phyloP scores from a whole-genome alignment of 345 rosid genomes.

The Zanthoxylum bungeanum region DNA sequence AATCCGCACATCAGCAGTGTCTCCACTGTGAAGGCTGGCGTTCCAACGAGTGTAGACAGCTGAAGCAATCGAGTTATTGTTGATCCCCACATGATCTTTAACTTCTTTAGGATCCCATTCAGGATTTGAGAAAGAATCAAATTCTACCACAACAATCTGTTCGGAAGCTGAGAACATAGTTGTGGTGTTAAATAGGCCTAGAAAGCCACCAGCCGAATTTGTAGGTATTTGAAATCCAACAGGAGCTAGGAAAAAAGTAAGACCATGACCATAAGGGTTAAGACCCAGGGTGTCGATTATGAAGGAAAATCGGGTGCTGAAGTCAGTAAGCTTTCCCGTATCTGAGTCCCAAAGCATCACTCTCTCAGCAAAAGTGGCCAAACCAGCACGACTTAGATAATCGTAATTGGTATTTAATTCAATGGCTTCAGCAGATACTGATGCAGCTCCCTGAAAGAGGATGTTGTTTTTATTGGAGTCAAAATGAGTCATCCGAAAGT shows the following conservation, averaged over 20 bases:
- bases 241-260: conserved; percentile 35
- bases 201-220: conserved; percentile 26
- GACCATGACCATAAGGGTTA: conserved; percentile 15
- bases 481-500: conserved; percentile 14
- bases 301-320: conserved; percentile 26
- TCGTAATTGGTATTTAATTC: conserved; percentile 15
- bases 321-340: conserved; percentile 19
- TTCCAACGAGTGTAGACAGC: conserved; percentile 33
- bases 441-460: conserved; percentile 24
- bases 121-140: no score
- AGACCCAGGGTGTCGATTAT: conserved; percentile 4
- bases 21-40: conserved; percentile 32
- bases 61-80: conserved; percentile 29
- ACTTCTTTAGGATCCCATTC: no score
- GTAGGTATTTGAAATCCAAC: conserved; percentile 25
- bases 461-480: background rate
- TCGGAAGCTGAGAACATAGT: conserved; percentile 6
- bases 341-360: conserved; percentile 24
- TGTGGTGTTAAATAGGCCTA: conserved; percentile 25
- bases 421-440: conserved; percentile 9
- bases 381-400: conserved; percentile 23
- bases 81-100: no score
- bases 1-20: conserved; percentile 26
- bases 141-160: conserved; percentile 19
- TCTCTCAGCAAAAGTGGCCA: conserved; percentile 16